Percentiles rank a stretch among this genome's conserved stretches.
phyloP scores from a whole-genome alignment of 2,329 filamentous ascomycete species.

The Amesomyces nigricolor region DNA sequence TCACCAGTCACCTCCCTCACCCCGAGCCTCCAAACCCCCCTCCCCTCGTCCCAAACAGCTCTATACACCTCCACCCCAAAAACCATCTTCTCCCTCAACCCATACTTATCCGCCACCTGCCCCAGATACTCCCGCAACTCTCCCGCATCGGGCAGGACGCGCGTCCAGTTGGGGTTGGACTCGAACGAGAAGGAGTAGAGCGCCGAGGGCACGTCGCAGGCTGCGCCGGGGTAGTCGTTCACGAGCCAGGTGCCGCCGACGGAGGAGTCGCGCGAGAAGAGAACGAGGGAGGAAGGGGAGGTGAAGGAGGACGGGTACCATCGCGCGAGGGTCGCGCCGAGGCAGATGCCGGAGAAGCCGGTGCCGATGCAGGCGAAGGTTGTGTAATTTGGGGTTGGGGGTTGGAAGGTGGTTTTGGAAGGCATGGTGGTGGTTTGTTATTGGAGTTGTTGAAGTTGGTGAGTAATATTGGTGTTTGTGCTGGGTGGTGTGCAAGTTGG shows the following conservation, averaged over 20 bases:
- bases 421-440: neutral
- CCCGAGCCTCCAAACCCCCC: conserved; percentile 33
- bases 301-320: conserved; percentile 45
- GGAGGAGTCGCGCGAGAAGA: conserved; percentile 54
- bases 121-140: conserved; percentile 56
- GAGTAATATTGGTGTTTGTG: neutral
- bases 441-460: neutral
- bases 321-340: conserved; percentile 53
- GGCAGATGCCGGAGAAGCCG: conserved; percentile 57
- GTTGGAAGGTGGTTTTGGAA: neutral
- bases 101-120: conserved; percentile 43
- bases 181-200: conserved; percentile 58
- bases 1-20: conserved; percentile 29
- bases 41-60: neutral
- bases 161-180: conserved; percentile 55
- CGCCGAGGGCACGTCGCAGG: conserved; percentile 54
- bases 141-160: conserved; percentile 47
- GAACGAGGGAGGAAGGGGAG: conserved; percentile 53
- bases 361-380: conserved; percentile 49
- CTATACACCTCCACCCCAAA: conserved; percentile 34
- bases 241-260: conserved; percentile 61
- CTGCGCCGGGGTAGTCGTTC: conserved; percentile 53
- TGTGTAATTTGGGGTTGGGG: conserved; percentile 26
- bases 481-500: neutral
- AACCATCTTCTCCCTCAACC: conserved; percentile 35